Base-by-base conservation (phyloP, 768 basidiomycete species). In the Termitomyces sp. region DNA sequence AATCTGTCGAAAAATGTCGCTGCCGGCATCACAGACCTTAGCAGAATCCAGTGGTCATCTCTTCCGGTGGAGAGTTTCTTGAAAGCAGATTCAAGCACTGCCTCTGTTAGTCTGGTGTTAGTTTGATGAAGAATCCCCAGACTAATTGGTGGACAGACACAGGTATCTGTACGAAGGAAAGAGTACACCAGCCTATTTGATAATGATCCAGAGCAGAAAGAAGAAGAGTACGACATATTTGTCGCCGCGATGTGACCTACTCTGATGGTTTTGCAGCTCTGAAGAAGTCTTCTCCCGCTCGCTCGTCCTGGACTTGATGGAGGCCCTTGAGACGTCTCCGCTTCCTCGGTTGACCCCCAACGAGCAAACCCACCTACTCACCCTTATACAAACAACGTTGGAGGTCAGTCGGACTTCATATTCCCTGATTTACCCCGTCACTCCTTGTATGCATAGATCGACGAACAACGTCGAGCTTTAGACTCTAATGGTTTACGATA, bases 401-500 rank as follows among this genome's bases (percentile, higher is more conserved):
- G 91, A 96, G 78, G 94, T 89, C 44, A 62, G 72, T 66, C n/a
- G n/a, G 20, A 13, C 49, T 20, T 18, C 23, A 31, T 15, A 12
- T 47, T 45, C 46, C 49, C 20, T 38, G 16, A n/a, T n/a, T n/a
- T n/a, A n/a, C n/a, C n/a, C n/a, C n/a, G n/a, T n/a, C n/a, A n/a
- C n/a, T n/a, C 23, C 44, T 45, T 16, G 18, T 33, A 40, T 40
- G 58, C 9, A 54, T 54, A 97, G 93, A 86, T 92, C 33, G 90
- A 98, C 45, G 89, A 93, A 61, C 93, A 95, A 66, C 82, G 85
- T 2, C 84, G 94, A n/a, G 85, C 95, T 0, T 74, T 98, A 23
- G 96, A 99, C 70, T 74, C 90, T 2, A 95, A 94, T 66, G 97
- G 96, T 1, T 76, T 97, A 43, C 87, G 96, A 42, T 99, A 95